These are phyloP conservation scores for Neocatenulostroma microsporum DNA, from an alignment of 2,329 filamentous ascomycete species.

Conservation along the genomic window DNA sequence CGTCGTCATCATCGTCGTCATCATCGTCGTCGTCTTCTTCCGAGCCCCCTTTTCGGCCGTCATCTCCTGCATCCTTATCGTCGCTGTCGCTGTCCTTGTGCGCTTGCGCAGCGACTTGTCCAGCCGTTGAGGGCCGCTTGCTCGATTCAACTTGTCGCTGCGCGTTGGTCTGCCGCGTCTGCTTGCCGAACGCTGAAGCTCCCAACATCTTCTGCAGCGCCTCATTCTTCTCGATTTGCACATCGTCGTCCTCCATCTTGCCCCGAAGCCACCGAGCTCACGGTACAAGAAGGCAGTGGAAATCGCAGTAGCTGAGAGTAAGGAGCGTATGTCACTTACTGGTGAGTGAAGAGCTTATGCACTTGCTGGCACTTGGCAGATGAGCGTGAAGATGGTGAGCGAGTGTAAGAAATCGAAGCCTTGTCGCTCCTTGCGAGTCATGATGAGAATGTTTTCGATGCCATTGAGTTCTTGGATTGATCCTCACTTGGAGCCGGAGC, in stretches of 20 bases:
- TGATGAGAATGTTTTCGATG: no score
- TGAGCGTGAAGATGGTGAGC: no score
- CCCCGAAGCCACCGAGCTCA: neutral
- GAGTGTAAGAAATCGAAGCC: no score
- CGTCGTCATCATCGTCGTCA: conserved; percentile 52
- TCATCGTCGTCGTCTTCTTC: conserved; percentile 35
- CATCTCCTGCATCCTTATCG: conserved; percentile 47
- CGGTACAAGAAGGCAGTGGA: neutral
- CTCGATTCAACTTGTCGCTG: conserved; percentile 73
- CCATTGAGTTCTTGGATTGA: no score
- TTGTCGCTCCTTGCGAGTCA: no score
- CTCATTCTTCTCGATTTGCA: conserved; percentile 47
- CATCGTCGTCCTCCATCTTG: conserved; percentile 13
- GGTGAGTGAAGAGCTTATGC: no score
- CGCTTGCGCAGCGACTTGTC: conserved; percentile 15
- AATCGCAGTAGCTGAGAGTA: neutral
- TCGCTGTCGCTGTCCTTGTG: conserved; percentile 36
- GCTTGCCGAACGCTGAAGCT: conserved; percentile 75
- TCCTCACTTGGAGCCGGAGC: no score
- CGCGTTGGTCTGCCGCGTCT: conserved; percentile 63
- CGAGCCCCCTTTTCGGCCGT: conserved; percentile 43
- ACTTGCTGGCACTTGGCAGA: no score
- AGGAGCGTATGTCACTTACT: conserved; percentile 5
- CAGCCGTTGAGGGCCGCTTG: conserved; percentile 48
- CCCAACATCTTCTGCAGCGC: conserved; percentile 72